phyloP scores from a whole-genome alignment of 768 basidiomycete species.

The Boletus coccyginus region DNA sequence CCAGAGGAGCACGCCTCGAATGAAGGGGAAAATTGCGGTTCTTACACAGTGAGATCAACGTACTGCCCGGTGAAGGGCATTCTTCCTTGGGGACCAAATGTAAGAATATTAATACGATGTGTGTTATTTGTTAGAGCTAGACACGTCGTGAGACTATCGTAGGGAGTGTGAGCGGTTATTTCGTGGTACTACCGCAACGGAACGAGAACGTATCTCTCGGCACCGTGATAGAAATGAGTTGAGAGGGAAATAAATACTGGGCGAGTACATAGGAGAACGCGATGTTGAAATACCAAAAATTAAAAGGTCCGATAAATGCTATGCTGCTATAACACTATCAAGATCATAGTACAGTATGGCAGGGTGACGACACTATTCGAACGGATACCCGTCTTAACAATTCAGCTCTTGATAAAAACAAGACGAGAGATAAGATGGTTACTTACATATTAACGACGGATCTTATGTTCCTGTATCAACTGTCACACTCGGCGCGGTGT shows the following conservation, averaged over 20 bases:
- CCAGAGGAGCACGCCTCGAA: background rate
- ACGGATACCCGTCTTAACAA: background rate
- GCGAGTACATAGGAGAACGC: too few relatives aligned
- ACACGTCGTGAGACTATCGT: too few relatives aligned
- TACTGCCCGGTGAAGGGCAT: background rate
- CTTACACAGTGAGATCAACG: background rate
- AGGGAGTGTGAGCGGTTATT: too few relatives aligned
- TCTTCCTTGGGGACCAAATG: too few relatives aligned
- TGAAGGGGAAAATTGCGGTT: background rate
- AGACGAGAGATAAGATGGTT: background rate
- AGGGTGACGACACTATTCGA: background rate
- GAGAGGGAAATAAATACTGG: too few relatives aligned
- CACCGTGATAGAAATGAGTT: too few relatives aligned
- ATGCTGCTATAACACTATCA: background rate
- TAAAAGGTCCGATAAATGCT: too few relatives aligned
- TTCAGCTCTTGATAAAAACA: background rate
- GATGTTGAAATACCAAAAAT: too few relatives aligned
- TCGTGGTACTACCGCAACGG: too few relatives aligned
- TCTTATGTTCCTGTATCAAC: background rate
- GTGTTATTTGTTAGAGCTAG: too few relatives aligned
- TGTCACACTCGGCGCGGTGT: slow-evolving; percentile 14
- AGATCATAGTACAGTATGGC: background rate
- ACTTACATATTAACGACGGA: slow-evolving; percentile 3
- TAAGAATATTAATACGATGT: background rate
- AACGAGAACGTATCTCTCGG: too few relatives aligned